These are phyloP conservation scores for Tuber brumale DNA, from an alignment of 495 filamentous ascomycete genomes.

Conservation along the genomic window DNA sequence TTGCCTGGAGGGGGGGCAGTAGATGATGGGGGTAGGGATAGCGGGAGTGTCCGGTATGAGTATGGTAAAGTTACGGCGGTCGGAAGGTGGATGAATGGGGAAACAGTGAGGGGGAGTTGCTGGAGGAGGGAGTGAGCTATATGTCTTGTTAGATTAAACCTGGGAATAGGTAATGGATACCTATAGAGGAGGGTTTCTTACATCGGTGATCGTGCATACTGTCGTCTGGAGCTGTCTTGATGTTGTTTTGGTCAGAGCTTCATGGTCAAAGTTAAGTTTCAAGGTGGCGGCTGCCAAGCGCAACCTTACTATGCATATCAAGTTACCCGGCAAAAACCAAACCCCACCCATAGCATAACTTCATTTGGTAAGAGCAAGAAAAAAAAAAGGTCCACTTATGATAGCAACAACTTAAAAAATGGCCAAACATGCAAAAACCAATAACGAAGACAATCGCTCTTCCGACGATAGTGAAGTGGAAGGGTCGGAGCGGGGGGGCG, in stretches of 20 bases:
- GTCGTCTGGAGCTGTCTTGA: background rate
- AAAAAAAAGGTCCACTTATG: background rate
- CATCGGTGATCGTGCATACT: slow-evolving; percentile 36
- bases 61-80: slow-evolving; percentile 87
- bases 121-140: slow-evolving; percentile 73
- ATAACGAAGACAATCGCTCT: slow-evolving; percentile 4
- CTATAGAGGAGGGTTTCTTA: slow-evolving; percentile 10
- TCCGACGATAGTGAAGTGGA: background rate
- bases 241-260: background rate
- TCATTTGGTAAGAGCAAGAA: background rate
- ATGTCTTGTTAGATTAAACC: background rate
- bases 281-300: slow-evolving; percentile 7
- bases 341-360: background rate
- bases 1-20: slow-evolving; percentile 48
- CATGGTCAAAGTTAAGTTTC: background rate
- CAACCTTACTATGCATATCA: slow-evolving; percentile 1
- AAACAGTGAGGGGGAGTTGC: slow-evolving; percentile 87
- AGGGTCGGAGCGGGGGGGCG: background rate
- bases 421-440: slow-evolving; percentile 22
- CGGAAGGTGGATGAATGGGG: slow-evolving; percentile 87
- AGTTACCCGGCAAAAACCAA: slow-evolving; percentile 15
- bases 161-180: background rate
- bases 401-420: slow-evolving; percentile 11
- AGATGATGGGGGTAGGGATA: slow-evolving; percentile 71
- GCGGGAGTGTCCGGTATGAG: slow-evolving; percentile 83